Conservation (phyloP, 345 rosid genomes). For the Salix brachista region DNA sequence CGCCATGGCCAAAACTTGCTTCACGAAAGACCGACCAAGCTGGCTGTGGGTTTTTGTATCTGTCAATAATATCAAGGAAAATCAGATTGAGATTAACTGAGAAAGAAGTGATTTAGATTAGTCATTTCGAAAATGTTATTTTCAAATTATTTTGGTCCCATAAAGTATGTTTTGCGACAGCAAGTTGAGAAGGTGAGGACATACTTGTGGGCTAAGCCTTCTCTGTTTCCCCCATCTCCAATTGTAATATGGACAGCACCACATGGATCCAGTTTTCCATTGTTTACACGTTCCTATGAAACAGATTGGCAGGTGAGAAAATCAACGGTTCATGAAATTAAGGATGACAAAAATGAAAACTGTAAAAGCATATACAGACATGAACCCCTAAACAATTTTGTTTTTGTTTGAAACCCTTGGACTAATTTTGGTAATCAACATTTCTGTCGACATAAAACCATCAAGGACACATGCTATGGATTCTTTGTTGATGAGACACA, state of each 20-base stretch:
- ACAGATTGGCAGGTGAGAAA: conserved; percentile 9
- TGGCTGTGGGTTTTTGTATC: conserved; percentile 64
- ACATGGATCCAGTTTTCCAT: conserved; percentile 62
- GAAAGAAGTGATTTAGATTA: neutral
- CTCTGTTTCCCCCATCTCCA: conserved; percentile 93
- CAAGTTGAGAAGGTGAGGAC: conserved; percentile 9
- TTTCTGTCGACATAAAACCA: too few species aligned
- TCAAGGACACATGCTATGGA: too few species aligned
- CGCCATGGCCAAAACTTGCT: conserved; percentile 97
- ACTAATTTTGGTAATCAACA: too few species aligned
- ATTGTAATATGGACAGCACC: conserved; percentile 83
- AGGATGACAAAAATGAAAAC: neutral
- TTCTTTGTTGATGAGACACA: too few species aligned
- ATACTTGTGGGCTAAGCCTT: conserved; percentile 82
- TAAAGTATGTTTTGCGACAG: neutral
- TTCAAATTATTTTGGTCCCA: neutral
- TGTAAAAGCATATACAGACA: neutral
- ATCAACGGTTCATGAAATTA: conserved; percentile 14
- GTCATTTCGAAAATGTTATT: neutral
- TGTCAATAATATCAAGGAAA: conserved; percentile 18
- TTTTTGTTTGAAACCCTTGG: neutral
- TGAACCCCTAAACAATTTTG: neutral
- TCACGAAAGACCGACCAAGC: conserved; percentile 93
- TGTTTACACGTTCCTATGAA: conserved; percentile 62
- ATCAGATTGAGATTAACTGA: neutral